Conservation (phyloP, 2,329 filamentous ascomycete species). For the Setomelanomma holmii region DNA sequence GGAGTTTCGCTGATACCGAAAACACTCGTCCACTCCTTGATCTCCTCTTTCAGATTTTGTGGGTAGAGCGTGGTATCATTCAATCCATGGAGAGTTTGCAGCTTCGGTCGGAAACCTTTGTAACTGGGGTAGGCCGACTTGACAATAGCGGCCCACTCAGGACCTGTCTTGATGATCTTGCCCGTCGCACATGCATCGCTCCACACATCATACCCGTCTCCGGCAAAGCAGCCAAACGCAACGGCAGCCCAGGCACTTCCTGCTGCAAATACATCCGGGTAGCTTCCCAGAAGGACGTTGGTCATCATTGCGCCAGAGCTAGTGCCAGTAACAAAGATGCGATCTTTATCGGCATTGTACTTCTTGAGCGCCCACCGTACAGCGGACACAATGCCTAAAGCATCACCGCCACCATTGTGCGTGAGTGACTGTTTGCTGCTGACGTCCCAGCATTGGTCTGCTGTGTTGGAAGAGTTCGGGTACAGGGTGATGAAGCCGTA, state of each 20-base stretch:
- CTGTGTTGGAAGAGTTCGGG: slow-evolving; percentile 36
- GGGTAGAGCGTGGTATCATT: slow-evolving; percentile 36
- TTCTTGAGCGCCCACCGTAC: slow-evolving; percentile 38
- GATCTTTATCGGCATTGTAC: slow-evolving; percentile 35
- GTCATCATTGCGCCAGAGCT: slow-evolving; percentile 48
- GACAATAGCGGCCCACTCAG: slow-evolving; percentile 40
- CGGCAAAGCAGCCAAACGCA: slow-evolving; percentile 46
- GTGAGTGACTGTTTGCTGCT: slow-evolving; percentile 41
- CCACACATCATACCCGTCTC: slow-evolving; percentile 40
- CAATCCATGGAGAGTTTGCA: slow-evolving; percentile 41
- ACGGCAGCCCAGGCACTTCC: slow-evolving; percentile 45
- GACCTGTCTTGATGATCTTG: slow-evolving; percentile 38
- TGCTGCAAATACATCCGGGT: slow-evolving; percentile 45
- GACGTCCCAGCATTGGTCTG: slow-evolving; percentile 46
- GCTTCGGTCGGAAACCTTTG: slow-evolving; percentile 38
- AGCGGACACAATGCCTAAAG: slow-evolving; percentile 42
- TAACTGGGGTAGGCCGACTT: slow-evolving; percentile 40
- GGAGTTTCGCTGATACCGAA: slow-evolving; percentile 33
- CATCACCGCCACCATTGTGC: slow-evolving; percentile 44
- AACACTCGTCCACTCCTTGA: slow-evolving; percentile 46
- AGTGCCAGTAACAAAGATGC: slow-evolving; percentile 44
- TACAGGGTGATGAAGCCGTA: slow-evolving; percentile 48
- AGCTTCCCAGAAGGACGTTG: slow-evolving; percentile 41
- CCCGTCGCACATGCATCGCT: slow-evolving; percentile 41
- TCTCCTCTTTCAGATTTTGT: slow-evolving; percentile 43